Conservation (phyloP, 352 stramenopile genomes). For the Halophytophthora polymorphica region DNA sequence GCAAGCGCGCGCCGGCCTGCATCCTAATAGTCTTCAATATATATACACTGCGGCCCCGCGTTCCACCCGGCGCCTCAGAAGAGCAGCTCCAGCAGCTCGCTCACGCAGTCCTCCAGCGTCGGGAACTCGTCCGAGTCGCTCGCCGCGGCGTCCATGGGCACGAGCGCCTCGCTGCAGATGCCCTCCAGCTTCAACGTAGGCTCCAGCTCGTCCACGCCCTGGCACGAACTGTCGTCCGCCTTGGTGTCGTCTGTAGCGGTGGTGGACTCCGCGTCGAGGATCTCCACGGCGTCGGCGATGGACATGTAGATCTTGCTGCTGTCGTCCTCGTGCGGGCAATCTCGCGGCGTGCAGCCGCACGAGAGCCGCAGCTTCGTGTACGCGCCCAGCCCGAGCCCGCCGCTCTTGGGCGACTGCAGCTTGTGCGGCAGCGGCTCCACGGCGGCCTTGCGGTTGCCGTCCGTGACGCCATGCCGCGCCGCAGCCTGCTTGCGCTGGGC, state of each 20-base stretch:
- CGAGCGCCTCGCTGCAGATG: conserved; percentile 19
- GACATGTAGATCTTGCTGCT: conserved; percentile 42
- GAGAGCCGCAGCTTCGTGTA: conserved; percentile 31
- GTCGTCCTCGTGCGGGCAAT: conserved; percentile 30
- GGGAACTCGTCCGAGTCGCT: conserved; percentile 47
- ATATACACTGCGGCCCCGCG: too few species aligned
- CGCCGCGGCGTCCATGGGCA: conserved; percentile 24
- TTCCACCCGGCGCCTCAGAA: conserved; percentile 24
- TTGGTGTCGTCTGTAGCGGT: conserved; percentile 16
- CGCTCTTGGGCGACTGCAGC: conserved; percentile 10
- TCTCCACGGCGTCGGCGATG: conserved; percentile 40
- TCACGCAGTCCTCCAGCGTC: conserved; percentile 62
- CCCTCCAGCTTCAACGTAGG: conserved; percentile 13
- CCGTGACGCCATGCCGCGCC: conserved; percentile 30
- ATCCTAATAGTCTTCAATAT: too few species aligned
- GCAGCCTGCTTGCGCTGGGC: conserved; percentile 47
- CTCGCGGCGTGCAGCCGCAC: conserved; percentile 27
- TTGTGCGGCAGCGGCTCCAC: conserved; percentile 6
- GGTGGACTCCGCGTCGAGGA: conserved; percentile 33
- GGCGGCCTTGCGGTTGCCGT: conserved; percentile 11
- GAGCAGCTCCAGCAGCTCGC: conserved; percentile 64
- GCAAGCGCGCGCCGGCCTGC: too few species aligned
- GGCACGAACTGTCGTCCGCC: conserved; percentile 12
- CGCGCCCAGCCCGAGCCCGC: conserved; percentile 25
- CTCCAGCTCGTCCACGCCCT: conserved; percentile 16